Conservation (phyloP, 1,284 basidiomycete species). For the Trichosporon sp. region DNA sequence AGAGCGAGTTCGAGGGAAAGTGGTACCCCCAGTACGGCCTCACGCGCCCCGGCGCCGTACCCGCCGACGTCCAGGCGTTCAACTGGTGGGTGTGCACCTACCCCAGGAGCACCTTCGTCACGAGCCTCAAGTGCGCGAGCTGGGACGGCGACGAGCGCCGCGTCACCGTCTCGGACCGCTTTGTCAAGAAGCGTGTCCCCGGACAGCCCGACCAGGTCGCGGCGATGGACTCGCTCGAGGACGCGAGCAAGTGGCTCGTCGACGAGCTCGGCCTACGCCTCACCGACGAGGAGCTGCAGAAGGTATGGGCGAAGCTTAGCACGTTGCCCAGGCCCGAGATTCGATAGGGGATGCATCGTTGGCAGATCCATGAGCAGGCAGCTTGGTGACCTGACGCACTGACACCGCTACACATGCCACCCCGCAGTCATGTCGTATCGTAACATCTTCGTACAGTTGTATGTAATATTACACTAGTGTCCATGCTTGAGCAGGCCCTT, state of each 20-base stretch:
- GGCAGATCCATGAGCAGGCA: too few species aligned
- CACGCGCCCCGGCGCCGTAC: constrained; percentile 4
- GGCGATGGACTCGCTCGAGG: background rate
- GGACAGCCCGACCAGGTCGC: background rate
- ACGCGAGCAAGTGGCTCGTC: background rate
- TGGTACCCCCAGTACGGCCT: constrained; percentile 14
- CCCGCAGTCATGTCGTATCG: background rate
- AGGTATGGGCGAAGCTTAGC: background rate
- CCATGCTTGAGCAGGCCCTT: constrained; percentile 11
- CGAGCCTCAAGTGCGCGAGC: background rate
- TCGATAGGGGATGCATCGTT: background rate
- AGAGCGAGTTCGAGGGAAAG: constrained; percentile 1
- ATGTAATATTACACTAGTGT: constrained; percentile 4
- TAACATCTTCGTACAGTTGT: background rate
- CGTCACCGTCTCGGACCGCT: background rate
- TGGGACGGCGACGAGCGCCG: constrained; percentile 10
- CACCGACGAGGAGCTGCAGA: background rate
- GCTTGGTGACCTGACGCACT: too few species aligned
- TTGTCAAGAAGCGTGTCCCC: background rate
- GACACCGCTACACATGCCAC: too few species aligned
- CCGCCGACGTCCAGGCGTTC: constrained; percentile 12
- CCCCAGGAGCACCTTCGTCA: constrained; percentile 5
- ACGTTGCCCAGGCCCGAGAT: background rate
- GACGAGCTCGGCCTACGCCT: background rate
- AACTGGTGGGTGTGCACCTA: constrained; percentile 17